Base-by-base conservation (phyloP, 2,329 filamentous ascomycete genomes). In the Colletotrichum spinosum region DNA sequence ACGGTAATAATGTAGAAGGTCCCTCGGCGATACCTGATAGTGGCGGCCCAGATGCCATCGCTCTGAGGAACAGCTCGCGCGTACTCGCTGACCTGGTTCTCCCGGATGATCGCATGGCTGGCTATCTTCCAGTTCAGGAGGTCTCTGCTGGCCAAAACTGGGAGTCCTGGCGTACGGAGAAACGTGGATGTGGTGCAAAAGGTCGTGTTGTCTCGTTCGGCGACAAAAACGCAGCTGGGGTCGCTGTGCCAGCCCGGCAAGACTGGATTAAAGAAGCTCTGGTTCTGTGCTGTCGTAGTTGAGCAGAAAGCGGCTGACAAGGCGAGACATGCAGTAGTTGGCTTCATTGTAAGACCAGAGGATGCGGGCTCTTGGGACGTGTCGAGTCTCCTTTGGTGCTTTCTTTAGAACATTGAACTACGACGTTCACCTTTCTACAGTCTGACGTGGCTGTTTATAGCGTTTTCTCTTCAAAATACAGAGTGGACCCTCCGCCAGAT, bases 141-240 rank as follows among this genome's bases (percentile, higher is more conserved):
- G 69, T 86, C 83, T 60, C 77, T 79, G 12, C 80, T 84, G 2
- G 83, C 82, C 69, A 86, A 81, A 15, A 87, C 78, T 0, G 84
- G 84, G 11, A 85, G 72, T 0, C 83, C 84, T 0, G 84, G 84
- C 67, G 85, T 86, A 1, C 78, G 75, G 55, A 82, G 80, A 69
- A 86, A 87, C 1, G 81, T 84, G 1, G 83, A 86, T 0, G 81
- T 82, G 2, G 79, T 81, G 68, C 82, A 84, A 70, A 82, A 84
- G 69, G 83, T 84, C 12, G 79, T 82, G 17, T 78, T 76, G 35
- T 81, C 71, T 35, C 50, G 42, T 12, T 60, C 50, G 8, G 57
- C n/a, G 44, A 81, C 72, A 56, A 77, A 76, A 9, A 78, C 75
- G 56, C 80, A 82, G 4, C 76, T 79, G 1, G 83, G 83, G 68